phyloP scores from a whole-genome alignment of 2,329 filamentous ascomycete species.

The Akanthomyces lecanii region DNA sequence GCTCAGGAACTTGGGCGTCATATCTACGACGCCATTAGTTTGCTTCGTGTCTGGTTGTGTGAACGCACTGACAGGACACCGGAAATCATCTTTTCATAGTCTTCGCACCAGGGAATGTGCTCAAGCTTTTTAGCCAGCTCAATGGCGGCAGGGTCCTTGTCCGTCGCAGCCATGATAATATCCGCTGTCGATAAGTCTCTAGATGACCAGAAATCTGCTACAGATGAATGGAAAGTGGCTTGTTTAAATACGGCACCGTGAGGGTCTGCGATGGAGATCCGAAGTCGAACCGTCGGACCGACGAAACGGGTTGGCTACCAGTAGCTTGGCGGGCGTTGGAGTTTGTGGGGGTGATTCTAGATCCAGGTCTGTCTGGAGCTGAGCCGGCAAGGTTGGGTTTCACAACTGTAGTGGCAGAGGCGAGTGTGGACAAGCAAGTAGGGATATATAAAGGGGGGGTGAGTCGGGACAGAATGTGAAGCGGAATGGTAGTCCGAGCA shows the following conservation, averaged over 20 bases:
- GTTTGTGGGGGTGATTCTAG: slow-evolving; percentile 6
- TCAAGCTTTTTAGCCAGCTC: slow-evolving; percentile 43
- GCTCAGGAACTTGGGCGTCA: slow-evolving; percentile 43
- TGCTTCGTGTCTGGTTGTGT: neutral
- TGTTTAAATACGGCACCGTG: neutral
- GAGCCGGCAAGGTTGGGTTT: neutral
- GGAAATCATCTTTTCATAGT: slow-evolving; percentile 62
- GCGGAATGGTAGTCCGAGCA: neutral
- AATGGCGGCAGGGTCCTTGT: slow-evolving; percentile 40
- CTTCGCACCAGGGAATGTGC: slow-evolving; percentile 53
- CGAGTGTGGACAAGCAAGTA: neutral
- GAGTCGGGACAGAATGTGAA: neutral
- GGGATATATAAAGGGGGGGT: neutral
- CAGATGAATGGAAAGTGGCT: neutral
- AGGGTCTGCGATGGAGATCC: neutral
- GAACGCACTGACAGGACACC: slow-evolving; percentile 50
- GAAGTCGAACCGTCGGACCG: slow-evolving; percentile 15
- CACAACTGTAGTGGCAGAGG: neutral
- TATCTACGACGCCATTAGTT: slow-evolving; percentile 38
- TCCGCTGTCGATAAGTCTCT: neutral
- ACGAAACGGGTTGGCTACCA: slow-evolving; percentile 5
- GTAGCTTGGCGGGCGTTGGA: neutral
- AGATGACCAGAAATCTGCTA: neutral
- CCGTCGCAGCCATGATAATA: slow-evolving; percentile 25
- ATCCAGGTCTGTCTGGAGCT: neutral